Base-by-base conservation (phyloP, 176 grass and related monocot genomes). In the Lolium multiflorum region DNA sequence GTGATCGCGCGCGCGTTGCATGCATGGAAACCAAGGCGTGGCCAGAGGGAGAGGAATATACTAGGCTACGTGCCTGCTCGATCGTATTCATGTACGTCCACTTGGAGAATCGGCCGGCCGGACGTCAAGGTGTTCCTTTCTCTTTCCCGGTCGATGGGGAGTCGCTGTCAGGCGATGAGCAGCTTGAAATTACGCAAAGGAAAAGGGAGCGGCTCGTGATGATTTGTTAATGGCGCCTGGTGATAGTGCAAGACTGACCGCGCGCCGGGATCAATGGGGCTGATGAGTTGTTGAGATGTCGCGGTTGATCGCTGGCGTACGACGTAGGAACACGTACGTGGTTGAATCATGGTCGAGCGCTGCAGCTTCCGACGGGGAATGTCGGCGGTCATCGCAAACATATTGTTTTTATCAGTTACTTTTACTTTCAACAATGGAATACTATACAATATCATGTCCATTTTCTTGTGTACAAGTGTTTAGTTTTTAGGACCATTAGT, bases 141-240 rank as follows among this genome's bases (percentile, higher is more conserved):
- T 31, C n/a, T 59, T 80, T 31, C 76, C 25, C n/a, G 85, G 76
- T 76, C 22, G 85, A 81, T 55, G 85, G 52, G 76, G 21, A 41
- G 71, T 88, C 20, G 85, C 81, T 61, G 61, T 91, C 89, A 44
- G 11, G 0, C 9, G 41, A 44, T 44, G 6, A 20, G 16, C 68
- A 65, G 75, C 41, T 63, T 57, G 74, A 80, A 50, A 47, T 47
- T 10, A 47, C 7, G 46, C 8, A 47, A 47, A 47, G 46, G 46
- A 47, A 47, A 47, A 47, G 46, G 46, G 31, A 20, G 46, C 18
- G 18, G 73, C 72, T 74, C 31, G 31, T 78, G 55, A 52, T 7
- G 22, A 12, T 13, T 46, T 49, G 44, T 49, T 49, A 74, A 74
- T 69, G 31, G 31, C 31, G 31, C 15, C 15, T 39, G 62, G 62